phyloP scores from a whole-genome alignment of 2,329 filamentous ascomycete species.

The Phialophora macrospora region DNA sequence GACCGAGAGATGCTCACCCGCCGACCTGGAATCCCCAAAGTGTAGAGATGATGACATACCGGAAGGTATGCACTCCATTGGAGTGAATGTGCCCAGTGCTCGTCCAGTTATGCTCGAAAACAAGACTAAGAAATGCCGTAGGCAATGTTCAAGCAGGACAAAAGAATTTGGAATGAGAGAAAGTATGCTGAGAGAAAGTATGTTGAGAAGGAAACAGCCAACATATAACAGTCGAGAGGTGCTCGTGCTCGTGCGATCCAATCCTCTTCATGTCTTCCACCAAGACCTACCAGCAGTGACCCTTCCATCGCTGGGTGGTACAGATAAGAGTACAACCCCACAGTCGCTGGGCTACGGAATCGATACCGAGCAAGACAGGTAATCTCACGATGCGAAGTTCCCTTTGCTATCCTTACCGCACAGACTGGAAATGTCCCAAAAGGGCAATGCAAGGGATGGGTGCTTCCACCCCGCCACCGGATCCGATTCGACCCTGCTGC shows the following conservation, averaged over 20 bases:
- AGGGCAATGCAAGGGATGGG: slow-evolving; percentile 32
- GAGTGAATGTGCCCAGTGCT: slow-evolving; percentile 28
- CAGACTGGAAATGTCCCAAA: slow-evolving; percentile 21
- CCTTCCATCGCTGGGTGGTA: slow-evolving; percentile 24
- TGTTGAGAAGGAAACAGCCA: slow-evolving; percentile 22
- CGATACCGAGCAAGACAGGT: slow-evolving; percentile 34
- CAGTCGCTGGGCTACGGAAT: slow-evolving; percentile 29
- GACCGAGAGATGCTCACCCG: slow-evolving; percentile 42
- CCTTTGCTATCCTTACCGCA: slow-evolving; percentile 35
- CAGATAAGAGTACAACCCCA: slow-evolving; percentile 16
- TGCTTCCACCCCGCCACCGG: neutral
- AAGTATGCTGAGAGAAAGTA: slow-evolving; percentile 32
- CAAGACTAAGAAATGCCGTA: slow-evolving; percentile 24
- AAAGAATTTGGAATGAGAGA: slow-evolving; percentile 32
- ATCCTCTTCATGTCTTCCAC: slow-evolving; percentile 16
- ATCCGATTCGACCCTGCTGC: slow-evolving; percentile 7
- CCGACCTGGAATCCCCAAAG: slow-evolving; percentile 11
- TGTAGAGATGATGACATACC: slow-evolving; percentile 13
- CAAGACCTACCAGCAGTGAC: slow-evolving; percentile 14
- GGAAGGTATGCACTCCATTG: slow-evolving; percentile 32
- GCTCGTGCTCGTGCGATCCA: slow-evolving; percentile 32
- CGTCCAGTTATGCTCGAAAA: slow-evolving; percentile 17
- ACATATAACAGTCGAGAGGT: slow-evolving; percentile 25
- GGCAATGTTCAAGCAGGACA: slow-evolving; percentile 22
- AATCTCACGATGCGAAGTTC: slow-evolving; percentile 26